Evolutionary conservation across 139 green algal genomes (phyloP).

Genomic region (Pedinophyceae sp.): DNA sequence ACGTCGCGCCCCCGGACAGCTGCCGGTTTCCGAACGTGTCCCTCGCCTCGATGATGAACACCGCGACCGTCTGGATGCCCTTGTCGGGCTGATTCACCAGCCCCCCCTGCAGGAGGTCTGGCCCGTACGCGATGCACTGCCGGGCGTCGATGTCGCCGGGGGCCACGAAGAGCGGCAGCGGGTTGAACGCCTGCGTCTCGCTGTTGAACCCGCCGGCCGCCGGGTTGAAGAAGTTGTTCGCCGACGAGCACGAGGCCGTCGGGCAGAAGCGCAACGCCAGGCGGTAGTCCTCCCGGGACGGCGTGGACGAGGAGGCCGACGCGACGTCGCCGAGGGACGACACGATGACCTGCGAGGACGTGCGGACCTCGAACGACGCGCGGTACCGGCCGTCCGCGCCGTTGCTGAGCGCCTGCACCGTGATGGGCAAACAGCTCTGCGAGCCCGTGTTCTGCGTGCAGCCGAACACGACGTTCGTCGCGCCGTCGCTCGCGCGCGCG

Average conservation of each 20-base stretch:
- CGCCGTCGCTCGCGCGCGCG: too few relatives aligned
- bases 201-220: background rate
- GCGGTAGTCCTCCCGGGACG: background rate
- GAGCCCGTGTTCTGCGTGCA: background rate
- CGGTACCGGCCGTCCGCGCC: too few relatives aligned
- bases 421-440: too few relatives aligned
- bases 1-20: slow-evolving; percentile 4
- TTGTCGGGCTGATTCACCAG: background rate
- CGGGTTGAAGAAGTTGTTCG: slow-evolving; percentile 10
- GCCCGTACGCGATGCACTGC: slow-evolving; percentile 5
- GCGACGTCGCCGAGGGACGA: too few relatives aligned
- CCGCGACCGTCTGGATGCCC: too few relatives aligned
- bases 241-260: background rate
- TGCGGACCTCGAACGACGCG: too few relatives aligned
- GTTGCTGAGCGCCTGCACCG: too few relatives aligned
- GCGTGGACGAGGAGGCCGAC: too few relatives aligned
- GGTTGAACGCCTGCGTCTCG: background rate
- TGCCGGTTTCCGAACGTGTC: slow-evolving; percentile 6
- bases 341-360: too few relatives aligned
- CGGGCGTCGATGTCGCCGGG: background rate
- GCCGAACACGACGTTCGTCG: background rate
- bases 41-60: slow-evolving; percentile 7
- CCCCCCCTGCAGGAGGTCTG: slow-evolving; percentile 6
- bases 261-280: slow-evolving; percentile 6
- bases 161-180: background rate